Base-by-base conservation (phyloP, 2,329 filamentous ascomycete genomes). In the Leptographium procerum region DNA sequence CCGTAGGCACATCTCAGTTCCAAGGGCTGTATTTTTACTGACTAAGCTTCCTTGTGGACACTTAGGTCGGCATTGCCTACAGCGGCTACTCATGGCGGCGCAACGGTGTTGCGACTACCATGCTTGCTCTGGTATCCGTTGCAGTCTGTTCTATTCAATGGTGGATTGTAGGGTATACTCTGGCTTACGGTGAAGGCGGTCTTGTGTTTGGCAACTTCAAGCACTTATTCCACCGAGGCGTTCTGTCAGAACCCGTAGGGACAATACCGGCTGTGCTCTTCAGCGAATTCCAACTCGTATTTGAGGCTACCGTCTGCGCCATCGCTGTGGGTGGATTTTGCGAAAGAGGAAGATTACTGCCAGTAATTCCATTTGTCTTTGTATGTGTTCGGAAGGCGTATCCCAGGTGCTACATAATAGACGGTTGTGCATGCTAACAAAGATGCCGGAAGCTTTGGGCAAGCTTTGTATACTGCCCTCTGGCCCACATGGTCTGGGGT, bases 141-240 rank as follows among this genome's bases (percentile, higher is more conserved):
- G 91, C 88, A 52, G 85, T 97, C 70, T 81, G 96, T 71, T 87
- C 88, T 59, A 96, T 97, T 77, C 94, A 97, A 76, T 97, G 94
- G 92, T 97, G 96, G 70, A 96, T 97, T 73, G 96, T 92, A 91
- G 94, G 92, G 43, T 97, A 96, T 73, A 95, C 92, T 11, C 78
- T 97, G 63, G 91, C 92, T 56, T 96, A 88, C 85, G 8, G 89
- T 81, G 65, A 96, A 88, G 75, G 73, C 74, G 87, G 88, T 56
- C 96, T 88, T 75, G 96, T 97, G 68, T 72, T 79, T 62, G 92
- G 92, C 56, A 84, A 96, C 70, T 75, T 97, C 56, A 80, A 85
- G 65, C 87, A 94, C 72, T 95, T 96, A 66, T 92, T 90, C 61
- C 79, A 97, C 66, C 86, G 83, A 78, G 89, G 90, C 67, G 89